Conservation (phyloP, 2,329 filamentous ascomycete species). For the Pleomassaria siparia region DNA sequence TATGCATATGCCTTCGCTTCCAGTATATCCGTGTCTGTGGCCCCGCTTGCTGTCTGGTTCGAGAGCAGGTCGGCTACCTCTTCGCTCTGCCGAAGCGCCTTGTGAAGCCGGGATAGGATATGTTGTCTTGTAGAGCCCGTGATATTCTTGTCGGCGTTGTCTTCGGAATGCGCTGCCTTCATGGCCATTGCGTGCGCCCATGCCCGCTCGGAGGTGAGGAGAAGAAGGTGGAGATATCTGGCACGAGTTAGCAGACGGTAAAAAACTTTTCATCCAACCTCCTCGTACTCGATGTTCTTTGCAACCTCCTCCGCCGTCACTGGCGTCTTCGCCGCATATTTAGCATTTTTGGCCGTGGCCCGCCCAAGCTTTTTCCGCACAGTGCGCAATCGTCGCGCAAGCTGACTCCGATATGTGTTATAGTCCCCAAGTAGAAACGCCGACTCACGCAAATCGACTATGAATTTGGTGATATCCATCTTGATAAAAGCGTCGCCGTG, state of each 20-base stretch:
- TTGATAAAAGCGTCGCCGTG: slow-evolving; percentile 2
- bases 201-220: slow-evolving; percentile 85
- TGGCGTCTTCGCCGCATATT: slow-evolving; percentile 71
- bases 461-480: slow-evolving; percentile 90
- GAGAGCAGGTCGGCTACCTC: slow-evolving; percentile 68
- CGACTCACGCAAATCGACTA: slow-evolving; percentile 77
- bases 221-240: slow-evolving; percentile 75
- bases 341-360: slow-evolving; percentile 80
- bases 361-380: slow-evolving; percentile 83
- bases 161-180: slow-evolving; percentile 78
- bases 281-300: slow-evolving; percentile 72
- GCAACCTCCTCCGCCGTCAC: slow-evolving; percentile 76
- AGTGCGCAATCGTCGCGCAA: slow-evolving; percentile 79
- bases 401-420: slow-evolving; percentile 76
- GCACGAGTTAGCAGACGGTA: background rate
- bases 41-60: slow-evolving; percentile 63
- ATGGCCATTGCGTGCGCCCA: slow-evolving; percentile 97
- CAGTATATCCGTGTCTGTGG: slow-evolving; percentile 70
- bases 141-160: slow-evolving; percentile 71
- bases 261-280: background rate
- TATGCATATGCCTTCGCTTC: slow-evolving; percentile 84
- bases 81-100: slow-evolving; percentile 72
- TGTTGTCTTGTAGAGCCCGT: slow-evolving; percentile 79
- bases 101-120: slow-evolving; percentile 82
- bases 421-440: slow-evolving; percentile 89